Base-by-base conservation (phyloP, 768 basidiomycete genomes). In the Lentinus tigrinus region DNA sequence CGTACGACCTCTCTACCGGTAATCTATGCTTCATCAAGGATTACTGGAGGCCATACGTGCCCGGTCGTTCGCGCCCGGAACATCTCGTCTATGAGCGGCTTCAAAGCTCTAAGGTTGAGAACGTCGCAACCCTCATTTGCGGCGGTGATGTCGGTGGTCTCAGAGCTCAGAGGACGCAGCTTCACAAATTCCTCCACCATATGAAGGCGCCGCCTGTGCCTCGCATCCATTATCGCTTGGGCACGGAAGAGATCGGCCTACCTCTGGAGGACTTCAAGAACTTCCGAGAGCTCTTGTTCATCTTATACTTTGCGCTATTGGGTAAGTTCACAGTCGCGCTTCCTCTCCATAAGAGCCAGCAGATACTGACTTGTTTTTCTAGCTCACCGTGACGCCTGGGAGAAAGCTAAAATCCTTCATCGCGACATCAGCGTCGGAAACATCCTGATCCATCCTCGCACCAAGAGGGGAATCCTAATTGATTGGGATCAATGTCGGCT, bases 1-100 rank as follows among this genome's bases (percentile, higher is more conserved):
- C 58, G 9, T 56, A 48, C 42, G 53, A 55, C 26, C 4, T 56
- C 2, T 28, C 21, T 7, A 21, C n/a, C 7, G 36, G 50, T 6
- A 27, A 24, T 7, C 42, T 63, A 26, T 43, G 39, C 10, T 63
- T 51, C 36, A 23, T 63, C 21, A 63, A 63, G 40, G 62, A 63
- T 31, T 50, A 28, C 19, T 63, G 62, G 62, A 43, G 62, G 17
- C 47, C 54, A 24, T 23, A 48, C 24, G 28, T 53, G 42, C 27
- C 28, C 2, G 36, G 17, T 1, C 16, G 23, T 19, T 19, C 27
- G 13, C 49, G 49, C 37, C 40, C 57, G 7, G 61, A 63, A 48
- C 48, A 50, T 14, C 53, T 51, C n/a, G 50, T 37, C 4, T 56
- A 58, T 44, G 16, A 37, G 43, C 53, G 26, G 10, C 44, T 54